A percentile compares a stretch with the other conserved stretches of the same genome.
Conservation (phyloP, 2,329 filamentous ascomycete species). For the Xylaria sp. region DNA sequence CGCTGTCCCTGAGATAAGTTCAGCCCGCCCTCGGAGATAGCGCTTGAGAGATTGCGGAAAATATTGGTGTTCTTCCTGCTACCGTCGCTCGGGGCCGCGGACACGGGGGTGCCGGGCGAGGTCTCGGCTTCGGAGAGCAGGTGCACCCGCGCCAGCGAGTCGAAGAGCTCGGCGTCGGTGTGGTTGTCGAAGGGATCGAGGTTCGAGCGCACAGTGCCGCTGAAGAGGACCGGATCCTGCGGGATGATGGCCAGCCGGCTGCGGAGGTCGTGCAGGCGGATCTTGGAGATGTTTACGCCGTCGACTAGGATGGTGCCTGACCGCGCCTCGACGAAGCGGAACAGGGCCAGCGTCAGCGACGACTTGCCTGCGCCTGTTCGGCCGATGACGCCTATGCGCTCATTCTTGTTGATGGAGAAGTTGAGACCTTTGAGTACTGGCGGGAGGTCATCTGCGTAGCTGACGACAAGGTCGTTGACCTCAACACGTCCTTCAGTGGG, state of each 20-base stretch:
- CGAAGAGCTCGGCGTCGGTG: conserved; percentile 73
- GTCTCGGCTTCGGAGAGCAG: conserved; percentile 61
- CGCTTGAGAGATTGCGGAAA: conserved; percentile 70
- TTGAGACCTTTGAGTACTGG: conserved; percentile 76
- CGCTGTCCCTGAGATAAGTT: conserved; percentile 82
- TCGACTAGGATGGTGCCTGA: conserved; percentile 77
- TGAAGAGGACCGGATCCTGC: conserved; percentile 83
- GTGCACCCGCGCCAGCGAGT: conserved; percentile 77
- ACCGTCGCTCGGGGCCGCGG: conserved; percentile 46
- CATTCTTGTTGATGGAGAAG: conserved; percentile 73
- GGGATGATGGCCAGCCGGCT: conserved; percentile 84
- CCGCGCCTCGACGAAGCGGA: conserved; percentile 78
- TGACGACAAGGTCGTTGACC: conserved; percentile 76
- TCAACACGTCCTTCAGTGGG: conserved; percentile 78
- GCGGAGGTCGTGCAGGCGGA: conserved; percentile 76
- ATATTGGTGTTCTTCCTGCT: conserved; percentile 69
- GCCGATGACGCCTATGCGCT: conserved; percentile 80
- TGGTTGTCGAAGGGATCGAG: conserved; percentile 81
- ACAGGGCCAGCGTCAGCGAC: conserved; percentile 78
- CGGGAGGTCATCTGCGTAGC: conserved; percentile 77
- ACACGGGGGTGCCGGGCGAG: conserved; percentile 51
- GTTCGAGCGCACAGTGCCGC: conserved; percentile 79
- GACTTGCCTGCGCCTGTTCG: conserved; percentile 84
- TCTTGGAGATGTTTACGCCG: conserved; percentile 77
- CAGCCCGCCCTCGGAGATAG: conserved; percentile 76